A percentile compares a stretch with the other conserved stretches of the same genome.
Evolutionary conservation across 371 early-diverging fungal genomes (phyloP).

Genomic region (Rhizopus sp.): DNA sequence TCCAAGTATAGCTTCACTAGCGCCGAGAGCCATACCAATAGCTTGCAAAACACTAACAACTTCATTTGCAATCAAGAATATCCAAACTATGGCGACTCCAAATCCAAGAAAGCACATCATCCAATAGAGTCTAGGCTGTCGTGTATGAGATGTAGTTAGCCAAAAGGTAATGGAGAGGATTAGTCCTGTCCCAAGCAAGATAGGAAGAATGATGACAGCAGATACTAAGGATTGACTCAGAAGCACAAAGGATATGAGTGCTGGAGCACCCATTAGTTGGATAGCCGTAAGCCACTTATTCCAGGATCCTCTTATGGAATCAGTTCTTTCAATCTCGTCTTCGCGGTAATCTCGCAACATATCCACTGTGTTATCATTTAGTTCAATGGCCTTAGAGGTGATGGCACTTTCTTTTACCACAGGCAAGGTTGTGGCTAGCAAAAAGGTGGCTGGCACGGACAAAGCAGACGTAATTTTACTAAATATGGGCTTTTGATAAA

Average conservation of each 20-base stretch:
- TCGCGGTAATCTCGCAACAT: slow-evolving; percentile 31
- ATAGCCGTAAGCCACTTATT: slow-evolving; percentile 50
- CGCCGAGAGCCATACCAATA: slow-evolving; percentile 72
- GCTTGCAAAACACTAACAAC: slow-evolving; percentile 81
- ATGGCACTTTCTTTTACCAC: slow-evolving; percentile 53
- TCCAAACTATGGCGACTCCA: slow-evolving; percentile 73
- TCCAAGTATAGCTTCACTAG: slow-evolving; percentile 82
- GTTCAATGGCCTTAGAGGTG: slow-evolving; percentile 8
- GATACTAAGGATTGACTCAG: slow-evolving; percentile 24
- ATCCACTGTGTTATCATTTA: slow-evolving; percentile 32
- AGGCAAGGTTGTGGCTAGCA: slow-evolving; percentile 59
- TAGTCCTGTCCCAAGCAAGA: slow-evolving; percentile 26
- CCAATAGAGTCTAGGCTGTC: slow-evolving; percentile 41
- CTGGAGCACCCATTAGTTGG: slow-evolving; percentile 43
- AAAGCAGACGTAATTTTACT: slow-evolving; percentile 55
- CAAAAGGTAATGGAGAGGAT: slow-evolving; percentile 22
- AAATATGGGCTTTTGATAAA: slow-evolving; percentile 51
- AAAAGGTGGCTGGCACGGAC: slow-evolving; percentile 56
- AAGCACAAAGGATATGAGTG: slow-evolving; percentile 38
- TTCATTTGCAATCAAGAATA: slow-evolving; percentile 81
- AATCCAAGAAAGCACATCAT: slow-evolving; percentile 74
- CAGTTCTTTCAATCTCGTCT: slow-evolving; percentile 15
- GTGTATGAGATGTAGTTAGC: slow-evolving; percentile 30
- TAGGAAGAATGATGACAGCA: slow-evolving; percentile 27
- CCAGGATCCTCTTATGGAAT: slow-evolving; percentile 32